Base-by-base conservation (phyloP, 768 basidiomycete genomes). In the Lactarius sp. region DNA sequence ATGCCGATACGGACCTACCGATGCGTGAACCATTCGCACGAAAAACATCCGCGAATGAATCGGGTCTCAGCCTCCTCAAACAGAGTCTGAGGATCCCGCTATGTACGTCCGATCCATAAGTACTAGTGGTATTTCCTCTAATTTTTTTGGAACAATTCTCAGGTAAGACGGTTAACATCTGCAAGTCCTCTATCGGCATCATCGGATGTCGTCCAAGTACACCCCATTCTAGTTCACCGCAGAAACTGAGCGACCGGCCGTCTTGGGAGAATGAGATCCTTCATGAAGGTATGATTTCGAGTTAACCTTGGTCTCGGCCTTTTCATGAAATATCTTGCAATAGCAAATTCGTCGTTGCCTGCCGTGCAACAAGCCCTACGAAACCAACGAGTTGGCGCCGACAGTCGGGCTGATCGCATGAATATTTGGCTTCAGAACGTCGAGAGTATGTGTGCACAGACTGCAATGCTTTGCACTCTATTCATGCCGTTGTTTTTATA, bases 381-480 rank as follows among this genome's bases (percentile, higher is more conserved):
- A 49, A 83, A 76, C 68, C 82, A 84, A 63, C 79, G 76, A 46
- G 68, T 82, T 20, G 83, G 79, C 34, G 81, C 78, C 33, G 87
- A 86, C 65, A 79, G 78, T 42, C 75, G 77, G 54, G 65, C 76
- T 3, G 89, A 93, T 68, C 79, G 90, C 56, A 85, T 93, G 87
- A 81, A 84, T 1, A 76, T 87, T 57, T 93, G 92, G 92, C 87
- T 91, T 75, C 82, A 82, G 68, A 90, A 85, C 62, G 88, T 92
- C 16, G 90, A 93, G 75, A 87, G 91, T 92, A 72, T 71, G 90
- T 82, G 9, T 10, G 42, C 33, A 10, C 6, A 4, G 8, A 5
- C 8, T 47, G 27, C 52, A 53, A 20, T 8, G 4, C 4, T 56
- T n/a, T 33, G 27, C 14, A 49, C 34, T 13, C n/a, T 33, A 33